Evolutionary conservation across 2,329 filamentous ascomycete genomes (phyloP).

Genomic region (Cladosporium cucumerinum): DNA sequence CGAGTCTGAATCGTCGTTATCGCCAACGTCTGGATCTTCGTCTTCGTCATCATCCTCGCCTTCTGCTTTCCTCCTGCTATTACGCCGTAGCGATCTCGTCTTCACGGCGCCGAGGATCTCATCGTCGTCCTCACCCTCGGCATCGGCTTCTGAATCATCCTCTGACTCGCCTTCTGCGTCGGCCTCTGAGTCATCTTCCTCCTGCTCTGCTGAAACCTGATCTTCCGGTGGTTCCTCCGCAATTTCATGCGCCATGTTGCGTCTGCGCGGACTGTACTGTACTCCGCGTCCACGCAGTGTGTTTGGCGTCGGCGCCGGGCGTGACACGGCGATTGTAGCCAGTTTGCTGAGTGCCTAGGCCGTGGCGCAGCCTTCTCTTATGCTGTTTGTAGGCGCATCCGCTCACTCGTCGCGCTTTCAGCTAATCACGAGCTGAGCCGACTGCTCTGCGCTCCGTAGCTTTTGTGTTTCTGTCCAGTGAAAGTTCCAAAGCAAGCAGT

Average conservation of each 20-base stretch:
- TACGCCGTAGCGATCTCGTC: constrained; percentile 31
- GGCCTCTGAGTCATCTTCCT: constrained; percentile 31
- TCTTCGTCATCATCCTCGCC: constrained; percentile 39
- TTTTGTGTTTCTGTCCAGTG: neutral
- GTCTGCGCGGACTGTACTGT: constrained; percentile 24
- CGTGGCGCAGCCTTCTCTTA: constrained; percentile 9
- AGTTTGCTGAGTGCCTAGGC: constrained; percentile 23
- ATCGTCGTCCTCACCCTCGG: constrained; percentile 43
- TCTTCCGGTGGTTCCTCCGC: constrained; percentile 31
- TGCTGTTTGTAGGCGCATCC: constrained; percentile 7
- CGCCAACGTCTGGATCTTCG: constrained; percentile 34
- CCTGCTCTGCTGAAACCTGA: constrained; percentile 37
- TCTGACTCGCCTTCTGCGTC: constrained; percentile 43
- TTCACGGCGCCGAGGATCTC: constrained; percentile 39
- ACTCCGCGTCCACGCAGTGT: constrained; percentile 35
- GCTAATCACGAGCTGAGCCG: neutral
- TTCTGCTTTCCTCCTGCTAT: constrained; percentile 32
- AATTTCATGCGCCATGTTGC: constrained; percentile 22
- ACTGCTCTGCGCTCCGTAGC: neutral
- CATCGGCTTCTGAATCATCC: constrained; percentile 42
- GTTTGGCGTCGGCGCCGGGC: constrained; percentile 31
- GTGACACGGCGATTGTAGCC: constrained; percentile 35
- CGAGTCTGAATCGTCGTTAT: constrained; percentile 33
- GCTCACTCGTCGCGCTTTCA: neutral
- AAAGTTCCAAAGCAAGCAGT: neutral